phyloP scores from a whole-genome alignment of 805 yeast genomes.

The Metschnikowia baotianmanensis region DNA sequence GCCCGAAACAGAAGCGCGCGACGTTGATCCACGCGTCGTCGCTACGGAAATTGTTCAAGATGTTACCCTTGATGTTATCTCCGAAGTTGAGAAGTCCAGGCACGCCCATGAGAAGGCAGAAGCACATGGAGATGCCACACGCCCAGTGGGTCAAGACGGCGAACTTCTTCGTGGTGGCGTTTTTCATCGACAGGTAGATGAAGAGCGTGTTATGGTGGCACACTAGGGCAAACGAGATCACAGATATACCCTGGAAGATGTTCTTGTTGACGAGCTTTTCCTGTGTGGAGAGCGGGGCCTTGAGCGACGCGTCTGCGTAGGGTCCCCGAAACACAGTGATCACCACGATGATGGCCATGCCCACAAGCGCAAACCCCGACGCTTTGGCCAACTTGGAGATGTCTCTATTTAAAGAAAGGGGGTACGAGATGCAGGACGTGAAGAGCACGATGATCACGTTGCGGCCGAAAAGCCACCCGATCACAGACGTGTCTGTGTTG shows the following conservation, averaged over 20 bases:
- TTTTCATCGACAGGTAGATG: constrained; percentile 78
- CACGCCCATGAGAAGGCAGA: constrained; percentile 74
- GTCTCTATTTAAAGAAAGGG: constrained; percentile 75
- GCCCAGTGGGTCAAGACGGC: constrained; percentile 78
- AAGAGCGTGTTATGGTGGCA: constrained; percentile 94
- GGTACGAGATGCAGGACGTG: constrained; percentile 73
- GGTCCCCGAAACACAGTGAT: constrained; percentile 79
- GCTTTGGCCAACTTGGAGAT: constrained; percentile 86
- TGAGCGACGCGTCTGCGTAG: constrained; percentile 43
- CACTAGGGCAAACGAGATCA: constrained; percentile 90
- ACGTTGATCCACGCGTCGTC: constrained; percentile 74
- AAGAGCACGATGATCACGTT: constrained; percentile 69
- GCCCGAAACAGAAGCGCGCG: constrained; percentile 87
- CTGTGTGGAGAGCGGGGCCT: constrained; percentile 45
- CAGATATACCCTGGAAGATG: constrained; percentile 88
- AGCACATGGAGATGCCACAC: constrained; percentile 75
- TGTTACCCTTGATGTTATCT: constrained; percentile 77
- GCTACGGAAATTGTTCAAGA: constrained; percentile 80
- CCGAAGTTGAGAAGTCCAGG: constrained; percentile 77
- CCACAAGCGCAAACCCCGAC: constrained; percentile 77
- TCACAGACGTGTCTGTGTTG: constrained; percentile 20
- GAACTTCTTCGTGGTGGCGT: constrained; percentile 75
- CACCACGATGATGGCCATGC: constrained; percentile 76
- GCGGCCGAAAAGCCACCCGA: constrained; percentile 59
- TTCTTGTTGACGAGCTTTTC: constrained; percentile 55